Evolutionary conservation across 768 basidiomycete genomes (phyloP).

Genomic region (Candolleomyces efflorescens): DNA sequence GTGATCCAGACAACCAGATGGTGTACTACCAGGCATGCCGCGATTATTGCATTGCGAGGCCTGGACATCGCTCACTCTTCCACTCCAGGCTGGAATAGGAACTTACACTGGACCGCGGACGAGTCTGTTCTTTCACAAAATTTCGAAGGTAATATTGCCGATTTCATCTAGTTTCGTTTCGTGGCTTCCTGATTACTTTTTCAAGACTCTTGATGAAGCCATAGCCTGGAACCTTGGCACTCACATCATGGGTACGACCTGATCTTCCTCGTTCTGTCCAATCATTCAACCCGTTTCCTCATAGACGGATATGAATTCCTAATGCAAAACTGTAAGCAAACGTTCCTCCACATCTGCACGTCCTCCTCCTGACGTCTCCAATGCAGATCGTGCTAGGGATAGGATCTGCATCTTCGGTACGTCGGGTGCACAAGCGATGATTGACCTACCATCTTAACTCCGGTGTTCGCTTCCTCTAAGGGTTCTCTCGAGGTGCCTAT

Average conservation of each 20-base stretch:
- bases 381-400: conserved; percentile 41
- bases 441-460: not conserved
- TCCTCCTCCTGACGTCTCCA: not conserved
- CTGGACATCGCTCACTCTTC: too few species aligned
- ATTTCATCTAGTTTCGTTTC: too few species aligned
- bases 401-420: conserved; percentile 57
- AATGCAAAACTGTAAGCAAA: conserved; percentile 48
- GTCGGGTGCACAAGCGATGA: not conserved
- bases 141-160: conserved; percentile 32
- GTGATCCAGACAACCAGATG: conserved; percentile 28
- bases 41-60: too few species aligned
- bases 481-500: conserved; percentile 58
- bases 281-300: not conserved
- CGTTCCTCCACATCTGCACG: not conserved
- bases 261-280: not conserved
- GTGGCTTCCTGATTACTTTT: not conserved
- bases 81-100: conserved; percentile 45
- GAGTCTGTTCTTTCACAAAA: conserved; percentile 37
- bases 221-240: conserved; percentile 46
- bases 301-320: conserved; percentile 53
- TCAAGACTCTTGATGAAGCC: conserved; percentile 34
- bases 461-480: conserved; percentile 6
- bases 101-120: conserved; percentile 45
- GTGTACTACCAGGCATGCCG: conserved; percentile 31
- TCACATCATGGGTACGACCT: conserved; percentile 44